A percentile compares a stretch with the other conserved stretches of the same genome.
Evolutionary conservation across 2,329 filamentous ascomycete species (phyloP).

Genomic region (Venturia oleaginea): DNA sequence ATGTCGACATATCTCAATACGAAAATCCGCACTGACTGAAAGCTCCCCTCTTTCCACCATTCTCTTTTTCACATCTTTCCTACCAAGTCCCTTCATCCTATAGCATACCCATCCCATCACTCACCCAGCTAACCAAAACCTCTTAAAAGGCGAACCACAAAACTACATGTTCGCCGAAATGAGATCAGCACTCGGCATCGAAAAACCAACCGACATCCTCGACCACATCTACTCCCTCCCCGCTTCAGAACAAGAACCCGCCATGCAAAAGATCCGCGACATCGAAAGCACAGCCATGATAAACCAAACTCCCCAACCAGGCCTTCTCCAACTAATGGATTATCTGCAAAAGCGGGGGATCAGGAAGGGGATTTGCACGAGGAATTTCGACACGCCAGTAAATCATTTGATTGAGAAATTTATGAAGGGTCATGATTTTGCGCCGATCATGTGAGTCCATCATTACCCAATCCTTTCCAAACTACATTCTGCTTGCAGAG

Average conservation of each 20-base stretch:
- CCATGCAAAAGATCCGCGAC: conserved; percentile 62
- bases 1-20: no score
- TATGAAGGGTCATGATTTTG: conserved; percentile 57
- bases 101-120: neutral
- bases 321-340: conserved; percentile 67
- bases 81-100: neutral
- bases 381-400: conserved; percentile 83
- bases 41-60: no score
- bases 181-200: conserved; percentile 65
- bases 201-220: conserved; percentile 71
- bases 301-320: conserved; percentile 70
- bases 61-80: no score
- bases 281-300: conserved; percentile 79
- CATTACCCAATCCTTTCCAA: neutral
- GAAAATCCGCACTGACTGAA: no score
- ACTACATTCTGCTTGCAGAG: neutral
- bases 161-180: conserved; percentile 94
- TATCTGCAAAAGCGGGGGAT: conserved; percentile 63
- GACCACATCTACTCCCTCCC: conserved; percentile 75
- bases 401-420: conserved; percentile 67
- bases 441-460: conserved; percentile 54
- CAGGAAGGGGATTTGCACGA: conserved; percentile 79
- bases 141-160: conserved; percentile 62
- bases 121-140: neutral
- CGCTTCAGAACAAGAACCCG: conserved; percentile 47